phyloP scores from a whole-genome alignment of 805 yeast genomes.

The Cyberlindnera misumaiensis region DNA sequence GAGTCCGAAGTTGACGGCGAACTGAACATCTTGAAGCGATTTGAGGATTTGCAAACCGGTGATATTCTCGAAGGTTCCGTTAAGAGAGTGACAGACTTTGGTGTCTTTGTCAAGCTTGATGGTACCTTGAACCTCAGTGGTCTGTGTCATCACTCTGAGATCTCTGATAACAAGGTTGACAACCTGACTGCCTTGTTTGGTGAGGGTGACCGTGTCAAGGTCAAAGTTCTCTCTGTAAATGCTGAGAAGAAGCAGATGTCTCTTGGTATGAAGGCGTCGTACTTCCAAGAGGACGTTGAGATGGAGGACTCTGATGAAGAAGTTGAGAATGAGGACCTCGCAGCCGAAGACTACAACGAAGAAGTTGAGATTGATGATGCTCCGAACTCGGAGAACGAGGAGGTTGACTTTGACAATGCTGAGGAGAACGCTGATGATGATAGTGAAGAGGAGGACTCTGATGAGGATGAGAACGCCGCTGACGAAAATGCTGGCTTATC shows the following conservation, averaged over 20 bases:
- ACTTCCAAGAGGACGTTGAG: conserved; percentile 44
- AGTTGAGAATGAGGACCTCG: conserved; percentile 21
- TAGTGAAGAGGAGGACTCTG: conserved; percentile 17
- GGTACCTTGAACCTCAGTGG: conserved; percentile 75
- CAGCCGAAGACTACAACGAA: conserved; percentile 18
- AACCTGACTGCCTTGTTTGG: conserved; percentile 64
- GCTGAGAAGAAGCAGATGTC: conserved; percentile 66
- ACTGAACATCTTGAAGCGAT: conserved; percentile 46
- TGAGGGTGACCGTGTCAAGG: conserved; percentile 88
- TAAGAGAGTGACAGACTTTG: conserved; percentile 74
- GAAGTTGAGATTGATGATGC: conserved; percentile 11
- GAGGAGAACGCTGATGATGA: conserved; percentile 11
- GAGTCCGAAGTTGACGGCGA: conserved; percentile 76
- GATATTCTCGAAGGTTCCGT: conserved; percentile 74
- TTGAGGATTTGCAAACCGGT: conserved; percentile 64
- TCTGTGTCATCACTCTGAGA: conserved; percentile 78
- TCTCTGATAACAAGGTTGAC: conserved; percentile 61
- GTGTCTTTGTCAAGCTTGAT: conserved; percentile 81
- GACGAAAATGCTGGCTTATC: conserved; percentile 34
- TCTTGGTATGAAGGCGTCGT: conserved; percentile 92
- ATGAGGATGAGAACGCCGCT: conserved; percentile 24
- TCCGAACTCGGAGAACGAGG: conserved; percentile 8
- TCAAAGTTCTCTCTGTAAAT: conserved; percentile 62
- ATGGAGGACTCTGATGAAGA: conserved; percentile 27
- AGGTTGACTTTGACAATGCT: conserved; percentile 6